Evolutionary conservation across 768 basidiomycete species (phyloP).

Genomic region (Phylloporus sp.): DNA sequence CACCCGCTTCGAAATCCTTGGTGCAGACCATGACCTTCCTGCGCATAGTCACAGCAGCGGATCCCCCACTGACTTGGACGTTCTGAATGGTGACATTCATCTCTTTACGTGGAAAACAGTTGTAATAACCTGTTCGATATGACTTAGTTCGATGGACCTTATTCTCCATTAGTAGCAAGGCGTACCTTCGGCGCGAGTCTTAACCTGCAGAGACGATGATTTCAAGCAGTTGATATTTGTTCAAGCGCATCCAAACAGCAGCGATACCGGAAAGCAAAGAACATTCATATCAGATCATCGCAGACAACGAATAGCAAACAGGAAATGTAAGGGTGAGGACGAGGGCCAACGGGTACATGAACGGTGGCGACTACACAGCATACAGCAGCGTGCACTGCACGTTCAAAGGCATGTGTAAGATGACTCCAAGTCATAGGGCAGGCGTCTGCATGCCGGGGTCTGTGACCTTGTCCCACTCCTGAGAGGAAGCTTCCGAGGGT

Average conservation of each 20-base stretch:
- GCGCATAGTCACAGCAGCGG: conserved; percentile 22
- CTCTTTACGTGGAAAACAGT: conserved; percentile 68
- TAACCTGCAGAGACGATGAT: conserved; percentile 45
- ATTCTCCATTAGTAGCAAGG: conserved; percentile 17
- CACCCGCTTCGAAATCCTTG: conserved; percentile 66
- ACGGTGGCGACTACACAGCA: conserved; percentile 28
- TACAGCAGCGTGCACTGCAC: conserved; percentile 28
- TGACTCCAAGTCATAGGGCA: conserved; percentile 35
- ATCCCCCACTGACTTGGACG: conserved; percentile 21
- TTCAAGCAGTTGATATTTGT: conserved; percentile 7
- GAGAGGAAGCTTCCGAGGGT: conserved; percentile 83
- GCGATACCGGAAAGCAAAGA: conserved; percentile 25
- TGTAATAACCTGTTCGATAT: conserved; percentile 60
- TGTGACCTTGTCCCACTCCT: conserved; percentile 87
- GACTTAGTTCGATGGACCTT: conserved; percentile 14
- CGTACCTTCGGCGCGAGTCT: conserved; percentile 74
- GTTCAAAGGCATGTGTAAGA: conserved; percentile 26
- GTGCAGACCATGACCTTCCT: conserved; percentile 58
- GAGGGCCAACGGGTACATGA: conserved; percentile 23
- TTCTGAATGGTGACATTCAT: conserved; percentile 63
- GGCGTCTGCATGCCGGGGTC: conserved; percentile 62
- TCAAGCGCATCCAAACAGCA: conserved; percentile 16
- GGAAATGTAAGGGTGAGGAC: conserved; percentile 16
- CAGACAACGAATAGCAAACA: conserved; percentile 23
- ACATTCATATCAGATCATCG: conserved; percentile 60